Base-by-base conservation (phyloP, 2,329 filamentous ascomycete genomes). In the Pseudohalonectria lignicola region DNA sequence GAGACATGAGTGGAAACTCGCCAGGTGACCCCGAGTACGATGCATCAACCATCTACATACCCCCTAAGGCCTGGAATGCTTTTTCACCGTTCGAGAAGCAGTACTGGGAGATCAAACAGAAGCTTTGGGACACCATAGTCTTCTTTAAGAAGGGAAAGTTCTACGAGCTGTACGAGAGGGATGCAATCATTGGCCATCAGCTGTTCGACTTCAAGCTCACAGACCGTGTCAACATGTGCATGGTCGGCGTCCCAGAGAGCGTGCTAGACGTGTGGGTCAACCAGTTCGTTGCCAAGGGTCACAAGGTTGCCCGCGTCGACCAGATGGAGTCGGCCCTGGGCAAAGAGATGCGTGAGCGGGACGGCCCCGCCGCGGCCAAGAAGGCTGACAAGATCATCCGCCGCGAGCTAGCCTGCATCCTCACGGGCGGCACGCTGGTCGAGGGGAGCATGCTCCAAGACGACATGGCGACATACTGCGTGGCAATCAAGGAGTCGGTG, bases 111-210 rank as follows among this genome's bases (percentile, higher is more conserved):
- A 96, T 98, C 59, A 98, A 98, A 64, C 84, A 88, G 58, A 95
- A 95, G 50, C 85, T 93, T 47, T 96, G 86, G 84, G 87, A 95
- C 47, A 95, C 88, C 0, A 82, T 98, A 33, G 90, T 98, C 13
- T 98, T 98, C 62, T 98, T 98, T 78, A 98, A 96, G 62, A 98
- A 98, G 67, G 92, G 92, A 52, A 98, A 98, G 52, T 98, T 98
- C 60, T 98, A 95, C 54, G 92, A 98, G 56, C 71, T 98, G 0
- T 98, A 96, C 53, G 92, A 98, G 57, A 94, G 95, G 43, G 92
- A 98, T 60, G 92, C 92, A 5, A 94, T 90, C 0, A 81, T 96
- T 40, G 92, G 92, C 4, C 88, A 98, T 54, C 92, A 96, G 56
- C 69, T 95, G 13, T 98, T 98, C 50, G 92, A 98, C 57, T 72